Percentiles rank a stretch among this genome's conserved stretches.
Evolutionary conservation across 75 land plant genomes (phyloP).

Genomic region (Pinus albicaulis): DNA sequence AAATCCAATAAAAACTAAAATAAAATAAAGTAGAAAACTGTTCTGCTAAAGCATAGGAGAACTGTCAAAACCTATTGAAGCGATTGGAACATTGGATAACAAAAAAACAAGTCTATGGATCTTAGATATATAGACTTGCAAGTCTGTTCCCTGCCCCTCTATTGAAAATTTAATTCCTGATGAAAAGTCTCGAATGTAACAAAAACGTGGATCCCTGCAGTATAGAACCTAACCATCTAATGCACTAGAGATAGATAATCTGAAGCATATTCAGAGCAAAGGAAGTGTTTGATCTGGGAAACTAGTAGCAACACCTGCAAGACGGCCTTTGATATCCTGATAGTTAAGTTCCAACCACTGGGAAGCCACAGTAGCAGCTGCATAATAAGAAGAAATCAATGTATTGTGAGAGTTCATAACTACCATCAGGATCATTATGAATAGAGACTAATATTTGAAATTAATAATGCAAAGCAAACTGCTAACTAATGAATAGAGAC

Average conservation of each 20-base stretch:
- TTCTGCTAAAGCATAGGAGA: too few species aligned
- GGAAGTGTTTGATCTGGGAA: background rate
- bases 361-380: slow-evolving; percentile 77
- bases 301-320: slow-evolving; percentile 51
- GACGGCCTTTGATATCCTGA: slow-evolving; percentile 77
- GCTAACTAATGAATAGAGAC: slow-evolving; percentile 5
- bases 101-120: background rate
- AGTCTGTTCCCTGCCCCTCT: background rate
- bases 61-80: too few species aligned
- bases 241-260: background rate
- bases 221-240: background rate
- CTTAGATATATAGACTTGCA: background rate
- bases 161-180: background rate
- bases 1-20: too few species aligned
- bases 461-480: background rate
- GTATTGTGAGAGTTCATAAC: background rate
- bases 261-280: background rate
- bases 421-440: background rate
- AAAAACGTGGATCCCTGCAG: background rate
- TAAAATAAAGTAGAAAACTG: too few species aligned
- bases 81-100: background rate
- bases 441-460: background rate
- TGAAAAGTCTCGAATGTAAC: background rate
- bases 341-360: slow-evolving; percentile 82
- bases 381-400: background rate